Evolutionary conservation across 352 stramenopile species (phyloP), one percentile per base, ranked within the genome.

Genomic region (Hyaloperonospora arabidopsidis): DNA sequence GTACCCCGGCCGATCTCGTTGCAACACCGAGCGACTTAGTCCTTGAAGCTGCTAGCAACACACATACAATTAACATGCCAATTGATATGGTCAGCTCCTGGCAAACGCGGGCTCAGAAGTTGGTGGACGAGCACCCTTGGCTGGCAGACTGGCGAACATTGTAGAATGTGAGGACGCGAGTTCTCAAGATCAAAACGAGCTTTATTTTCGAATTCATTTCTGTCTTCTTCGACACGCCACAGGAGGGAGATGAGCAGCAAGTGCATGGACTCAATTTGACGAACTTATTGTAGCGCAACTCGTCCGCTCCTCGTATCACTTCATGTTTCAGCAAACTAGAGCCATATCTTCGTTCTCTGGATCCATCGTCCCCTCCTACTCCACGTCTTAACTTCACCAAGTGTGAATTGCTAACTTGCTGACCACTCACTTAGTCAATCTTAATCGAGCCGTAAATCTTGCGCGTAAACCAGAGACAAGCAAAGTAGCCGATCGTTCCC

Each of bases 391-490:
- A 10, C 25, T 32, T 8, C 8, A 8, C 4, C 25, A 23, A 67
- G 51, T 44, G 38, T 2, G 2, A 44, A 52, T 49, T 57, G 60
- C 53, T 66, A 58, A 57, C 57, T 52, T 59, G 39, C 49, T 54
- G 40, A 48, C 49, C 39, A 50, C 49, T 49, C 36, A 48, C 49
- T 63, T 95, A 97, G 63, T 97, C 89, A 46, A 96, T 94, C 75
- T 96, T 96, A 70, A 97, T 89, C 57, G 89, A 95, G 46, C 72
- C 78, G 72, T 99, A 99, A 66, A 99, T 99, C 84, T 98, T 98
- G 49, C 89, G 86, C 55, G 95, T 97, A 74, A 99, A 99, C 92
- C 90, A 98, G 57, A 99, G 79, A 63, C 95, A 98, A 22, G 93
- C 94, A 61, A 98, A 97, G 72, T 98, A 98, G 45, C 97, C 97